phyloP scores from a whole-genome alignment of 225 moss, liverwort and hornwort species.

The Pseudisothecium myosuroides region DNA sequence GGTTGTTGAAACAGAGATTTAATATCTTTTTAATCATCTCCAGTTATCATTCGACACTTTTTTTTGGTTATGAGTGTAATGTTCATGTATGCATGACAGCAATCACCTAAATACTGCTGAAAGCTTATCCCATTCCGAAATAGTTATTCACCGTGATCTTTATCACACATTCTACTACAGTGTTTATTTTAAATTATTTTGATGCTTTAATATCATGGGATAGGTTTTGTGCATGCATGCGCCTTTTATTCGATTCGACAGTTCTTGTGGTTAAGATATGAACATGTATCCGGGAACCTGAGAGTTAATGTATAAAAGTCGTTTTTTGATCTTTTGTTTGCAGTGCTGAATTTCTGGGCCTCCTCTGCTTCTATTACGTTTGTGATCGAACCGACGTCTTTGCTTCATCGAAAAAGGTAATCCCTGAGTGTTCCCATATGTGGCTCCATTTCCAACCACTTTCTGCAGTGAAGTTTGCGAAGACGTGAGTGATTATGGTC shows the following conservation, averaged over 20 bases:
- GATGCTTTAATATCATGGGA: background rate
- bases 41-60: background rate
- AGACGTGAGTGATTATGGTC: background rate
- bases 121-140: background rate
- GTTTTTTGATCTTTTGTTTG: background rate
- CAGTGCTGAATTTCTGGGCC: conserved; percentile 76
- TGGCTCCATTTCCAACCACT: background rate
- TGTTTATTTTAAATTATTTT: background rate
- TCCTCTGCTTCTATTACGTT: conserved; percentile 79
- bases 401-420: conserved; percentile 74
- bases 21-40: background rate
- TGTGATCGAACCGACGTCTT: conserved; percentile 79
- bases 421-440: background rate
- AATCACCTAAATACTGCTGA: background rate
- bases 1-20: background rate
- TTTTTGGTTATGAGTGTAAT: background rate
- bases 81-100: background rate
- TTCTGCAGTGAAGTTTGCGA: background rate
- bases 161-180: background rate
- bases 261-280: background rate
- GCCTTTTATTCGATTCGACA: background rate
- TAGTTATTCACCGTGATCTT: background rate
- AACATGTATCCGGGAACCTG: background rate
- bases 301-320: background rate
- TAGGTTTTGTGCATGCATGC: background rate